Evolutionary conservation across 2,329 filamentous ascomycete genomes (phyloP).

Genomic region (Penicillium crustosum): DNA sequence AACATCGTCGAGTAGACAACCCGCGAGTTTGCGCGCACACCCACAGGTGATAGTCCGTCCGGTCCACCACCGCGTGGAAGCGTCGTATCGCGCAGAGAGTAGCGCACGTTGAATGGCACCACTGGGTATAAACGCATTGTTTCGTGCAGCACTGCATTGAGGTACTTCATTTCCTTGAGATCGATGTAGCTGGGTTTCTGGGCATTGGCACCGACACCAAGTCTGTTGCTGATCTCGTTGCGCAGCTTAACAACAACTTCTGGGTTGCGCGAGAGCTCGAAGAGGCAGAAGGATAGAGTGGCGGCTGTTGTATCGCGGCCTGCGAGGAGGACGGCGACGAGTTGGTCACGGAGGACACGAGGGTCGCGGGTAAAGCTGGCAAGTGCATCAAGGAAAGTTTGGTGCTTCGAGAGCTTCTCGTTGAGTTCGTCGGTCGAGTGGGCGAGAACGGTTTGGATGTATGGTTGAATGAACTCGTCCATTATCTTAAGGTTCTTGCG

Average conservation of each 20-base stretch:
- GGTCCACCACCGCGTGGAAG: constrained; percentile 64
- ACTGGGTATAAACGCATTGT: constrained; percentile 74
- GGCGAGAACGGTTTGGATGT: constrained; percentile 71
- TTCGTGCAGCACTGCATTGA: constrained; percentile 70
- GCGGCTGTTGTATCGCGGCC: constrained; percentile 81
- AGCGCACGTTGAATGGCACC: constrained; percentile 76
- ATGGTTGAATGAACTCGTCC: constrained; percentile 73
- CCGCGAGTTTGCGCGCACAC: constrained; percentile 49
- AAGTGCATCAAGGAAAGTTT: constrained; percentile 85
- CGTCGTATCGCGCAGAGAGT: constrained; percentile 70
- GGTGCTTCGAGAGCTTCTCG: constrained; percentile 66
- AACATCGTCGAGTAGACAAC: constrained; percentile 53
- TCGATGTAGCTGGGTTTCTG: constrained; percentile 66
- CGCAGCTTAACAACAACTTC: constrained; percentile 67
- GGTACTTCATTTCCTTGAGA: constrained; percentile 84
- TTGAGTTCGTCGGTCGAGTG: constrained; percentile 71
- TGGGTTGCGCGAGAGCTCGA: constrained; percentile 74
- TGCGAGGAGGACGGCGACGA: constrained; percentile 78
- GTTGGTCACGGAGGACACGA: constrained; percentile 74
- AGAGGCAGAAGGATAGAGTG: constrained; percentile 77
- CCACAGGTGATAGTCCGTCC: constrained; percentile 47
- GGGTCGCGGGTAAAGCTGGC: constrained; percentile 70
- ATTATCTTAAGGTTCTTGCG: constrained; percentile 64
- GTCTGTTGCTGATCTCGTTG: constrained; percentile 65
- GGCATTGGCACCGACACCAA: constrained; percentile 61